Evolutionary conservation across 2,329 filamentous ascomycete species (phyloP).

Genomic region (Beauveria sp.): DNA sequence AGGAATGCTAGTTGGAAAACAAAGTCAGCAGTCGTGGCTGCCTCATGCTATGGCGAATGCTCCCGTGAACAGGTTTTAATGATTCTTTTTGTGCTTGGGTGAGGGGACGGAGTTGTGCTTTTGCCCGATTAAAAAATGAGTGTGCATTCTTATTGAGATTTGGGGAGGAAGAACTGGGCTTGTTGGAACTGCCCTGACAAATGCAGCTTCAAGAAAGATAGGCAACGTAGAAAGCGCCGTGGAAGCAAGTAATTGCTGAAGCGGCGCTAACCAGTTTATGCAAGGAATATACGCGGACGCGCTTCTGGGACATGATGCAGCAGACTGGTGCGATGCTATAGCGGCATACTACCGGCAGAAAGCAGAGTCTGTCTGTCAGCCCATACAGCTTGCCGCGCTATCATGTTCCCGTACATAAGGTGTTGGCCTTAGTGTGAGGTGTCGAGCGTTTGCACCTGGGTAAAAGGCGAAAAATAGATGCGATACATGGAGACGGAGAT

Average conservation of each 20-base stretch:
- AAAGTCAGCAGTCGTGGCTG: not conserved
- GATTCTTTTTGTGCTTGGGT: not conserved
- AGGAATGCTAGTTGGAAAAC: constrained; percentile 4
- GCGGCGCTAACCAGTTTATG: not conserved
- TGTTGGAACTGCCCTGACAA: not conserved
- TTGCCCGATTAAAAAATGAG: not conserved
- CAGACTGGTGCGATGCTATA: not conserved
- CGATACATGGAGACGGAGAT: too few species aligned
- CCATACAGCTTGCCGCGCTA: not conserved
- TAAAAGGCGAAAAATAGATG: too few species aligned
- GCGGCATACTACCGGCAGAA: not conserved
- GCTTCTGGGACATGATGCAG: not conserved
- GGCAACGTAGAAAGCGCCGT: not conserved
- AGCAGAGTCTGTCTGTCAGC: not conserved
- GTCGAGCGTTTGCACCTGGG: not conserved
- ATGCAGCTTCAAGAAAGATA: not conserved
- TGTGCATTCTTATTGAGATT: not conserved
- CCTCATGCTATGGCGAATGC: not conserved
- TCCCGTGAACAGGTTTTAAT: constrained; percentile 2
- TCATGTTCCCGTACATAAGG: not conserved
- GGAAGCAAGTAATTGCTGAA: not conserved
- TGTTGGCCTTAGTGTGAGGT: not conserved
- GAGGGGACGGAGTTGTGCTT: not conserved
- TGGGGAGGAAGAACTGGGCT: not conserved
- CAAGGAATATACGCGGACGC: not conserved